Evolutionary conservation across 768 basidiomycete genomes (phyloP).

Genomic region (Suillus fuscotomentosus): DNA sequence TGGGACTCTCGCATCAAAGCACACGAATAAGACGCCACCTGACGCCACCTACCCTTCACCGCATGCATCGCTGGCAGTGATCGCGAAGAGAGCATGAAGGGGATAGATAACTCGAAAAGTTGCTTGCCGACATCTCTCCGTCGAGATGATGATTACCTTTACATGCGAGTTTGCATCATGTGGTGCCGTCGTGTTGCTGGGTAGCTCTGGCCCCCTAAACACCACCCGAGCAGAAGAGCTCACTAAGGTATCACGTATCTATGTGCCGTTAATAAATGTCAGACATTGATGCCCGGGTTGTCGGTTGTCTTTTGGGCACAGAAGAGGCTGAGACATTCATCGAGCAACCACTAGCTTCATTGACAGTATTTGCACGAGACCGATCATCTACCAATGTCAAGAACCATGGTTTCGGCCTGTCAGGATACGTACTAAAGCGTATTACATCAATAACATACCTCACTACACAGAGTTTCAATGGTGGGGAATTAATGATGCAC

Average conservation of each 20-base stretch:
- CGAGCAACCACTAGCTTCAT: not conserved
- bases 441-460: not conserved
- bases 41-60: not conserved
- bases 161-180: not conserved
- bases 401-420: not conserved
- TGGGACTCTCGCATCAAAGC: not conserved
- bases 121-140: not conserved
- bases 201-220: not conserved
- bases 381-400: not conserved
- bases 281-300: not conserved
- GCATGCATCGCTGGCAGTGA: not conserved
- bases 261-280: not conserved
- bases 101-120: not conserved
- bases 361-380: not conserved
- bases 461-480: not conserved
- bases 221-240: not conserved
- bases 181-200: not conserved
- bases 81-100: not conserved
- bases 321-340: not conserved
- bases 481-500: not conserved
- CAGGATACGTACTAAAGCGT: not conserved
- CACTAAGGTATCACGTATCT: not conserved
- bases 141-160: not conserved
- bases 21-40: not conserved
- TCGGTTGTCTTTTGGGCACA: not conserved